A percentile compares a stretch with the other conserved stretches of the same genome.
Evolutionary conservation across 2,329 filamentous ascomycete species (phyloP).

Genomic region (Trichoderma guizhouense): DNA sequence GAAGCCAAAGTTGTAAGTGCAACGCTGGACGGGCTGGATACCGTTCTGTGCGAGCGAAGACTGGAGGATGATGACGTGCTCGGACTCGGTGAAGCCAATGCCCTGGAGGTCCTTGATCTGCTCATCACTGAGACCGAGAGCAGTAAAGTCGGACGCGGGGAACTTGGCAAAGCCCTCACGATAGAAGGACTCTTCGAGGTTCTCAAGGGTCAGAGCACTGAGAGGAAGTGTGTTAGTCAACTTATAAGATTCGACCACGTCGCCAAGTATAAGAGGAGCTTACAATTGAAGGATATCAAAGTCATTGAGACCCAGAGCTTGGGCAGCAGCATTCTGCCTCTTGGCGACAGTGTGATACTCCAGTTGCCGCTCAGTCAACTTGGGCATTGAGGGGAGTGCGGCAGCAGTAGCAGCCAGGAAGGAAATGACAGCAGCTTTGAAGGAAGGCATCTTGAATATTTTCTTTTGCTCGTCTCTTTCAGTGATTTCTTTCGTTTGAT

Average conservation of each 20-base stretch:
- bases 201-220: slow-evolving; percentile 66
- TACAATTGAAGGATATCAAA: slow-evolving; percentile 59
- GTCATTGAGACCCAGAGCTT: slow-evolving; percentile 47
- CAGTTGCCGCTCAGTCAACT: slow-evolving; percentile 43
- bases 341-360: slow-evolving; percentile 46
- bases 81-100: slow-evolving; percentile 61
- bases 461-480: slow-evolving; percentile 21
- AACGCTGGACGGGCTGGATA: slow-evolving; percentile 63
- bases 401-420: slow-evolving; percentile 44
- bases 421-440: slow-evolving; percentile 43
- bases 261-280: slow-evolving; percentile 26
- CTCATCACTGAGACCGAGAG: slow-evolving; percentile 35
- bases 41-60: slow-evolving; percentile 60
- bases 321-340: slow-evolving; percentile 49
- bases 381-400: slow-evolving; percentile 46
- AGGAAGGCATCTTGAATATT: slow-evolving; percentile 32
- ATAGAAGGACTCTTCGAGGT: slow-evolving; percentile 72
- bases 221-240: not conserved
- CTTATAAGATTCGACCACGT: not conserved
- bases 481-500: not conserved
- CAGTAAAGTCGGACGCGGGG: slow-evolving; percentile 60
- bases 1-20: slow-evolving; percentile 70
- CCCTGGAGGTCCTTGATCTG: slow-evolving; percentile 50
- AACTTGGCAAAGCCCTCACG: slow-evolving; percentile 67
- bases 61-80: slow-evolving; percentile 41